Conservation (phyloP, 2,329 filamentous ascomycete species). For the Polytolypa hystricis region DNA sequence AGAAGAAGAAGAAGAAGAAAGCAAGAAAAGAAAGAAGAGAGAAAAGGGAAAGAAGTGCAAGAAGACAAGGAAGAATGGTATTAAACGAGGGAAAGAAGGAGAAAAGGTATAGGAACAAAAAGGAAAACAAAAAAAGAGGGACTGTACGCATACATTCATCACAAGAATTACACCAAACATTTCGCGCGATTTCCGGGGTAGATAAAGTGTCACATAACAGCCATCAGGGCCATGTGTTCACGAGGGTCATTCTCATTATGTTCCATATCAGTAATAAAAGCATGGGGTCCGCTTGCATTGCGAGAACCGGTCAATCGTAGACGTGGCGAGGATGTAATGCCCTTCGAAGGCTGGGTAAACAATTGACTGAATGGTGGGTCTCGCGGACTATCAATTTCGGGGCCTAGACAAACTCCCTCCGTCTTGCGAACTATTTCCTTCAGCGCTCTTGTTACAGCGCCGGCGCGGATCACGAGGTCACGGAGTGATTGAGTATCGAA, state of each 20-base stretch:
- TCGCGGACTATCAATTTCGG: conserved; percentile 20
- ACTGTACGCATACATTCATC: background rate
- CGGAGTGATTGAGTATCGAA: conserved; percentile 55
- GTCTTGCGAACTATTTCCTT: conserved; percentile 41
- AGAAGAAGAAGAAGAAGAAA: conserved; percentile 1
- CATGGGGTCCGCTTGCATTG: conserved; percentile 2
- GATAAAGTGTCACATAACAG: conserved; percentile 5
- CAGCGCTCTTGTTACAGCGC: conserved; percentile 37
- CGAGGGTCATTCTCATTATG: conserved; percentile 10
- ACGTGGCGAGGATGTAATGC: conserved; percentile 16
- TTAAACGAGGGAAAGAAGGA: background rate
- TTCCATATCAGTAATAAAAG: background rate
- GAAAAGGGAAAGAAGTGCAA: conserved; percentile 1
- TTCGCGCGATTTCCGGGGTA: background rate
- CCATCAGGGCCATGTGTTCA: conserved; percentile 8
- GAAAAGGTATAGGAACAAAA: background rate
- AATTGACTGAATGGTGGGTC: conserved; percentile 39
- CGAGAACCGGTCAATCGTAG: background rate
- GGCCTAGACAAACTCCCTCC: conserved; percentile 29
- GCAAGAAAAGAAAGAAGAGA: conserved; percentile 2
- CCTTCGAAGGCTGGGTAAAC: conserved; percentile 31
- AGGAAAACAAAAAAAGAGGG: background rate
- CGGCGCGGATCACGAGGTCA: conserved; percentile 46
- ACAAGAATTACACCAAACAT: conserved; percentile 1
- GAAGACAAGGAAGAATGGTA: conserved; percentile 2